These are phyloP conservation scores for Epichloe sylvatica DNA, from an alignment of 2,329 filamentous ascomycete genomes.

Conservation along the genomic window DNA sequence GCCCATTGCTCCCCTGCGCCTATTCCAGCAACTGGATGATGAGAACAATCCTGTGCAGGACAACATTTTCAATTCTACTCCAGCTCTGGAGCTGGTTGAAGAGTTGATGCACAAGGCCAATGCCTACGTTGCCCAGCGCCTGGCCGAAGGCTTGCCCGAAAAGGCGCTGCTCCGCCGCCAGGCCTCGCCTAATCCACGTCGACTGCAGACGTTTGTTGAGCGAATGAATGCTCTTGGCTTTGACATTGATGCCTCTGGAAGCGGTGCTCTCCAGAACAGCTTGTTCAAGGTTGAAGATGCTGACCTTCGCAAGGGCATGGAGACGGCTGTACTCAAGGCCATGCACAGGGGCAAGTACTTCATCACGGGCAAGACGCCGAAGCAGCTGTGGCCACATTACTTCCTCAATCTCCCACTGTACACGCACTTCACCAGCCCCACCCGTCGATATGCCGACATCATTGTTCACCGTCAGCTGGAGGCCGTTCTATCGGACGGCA, in stretches of 20 bases:
- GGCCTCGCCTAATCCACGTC: conserved; percentile 68
- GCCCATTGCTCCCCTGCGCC: conserved; percentile 69
- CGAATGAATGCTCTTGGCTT: conserved; percentile 87
- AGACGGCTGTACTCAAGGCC: conserved; percentile 84
- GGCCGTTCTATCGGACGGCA: conserved; percentile 65
- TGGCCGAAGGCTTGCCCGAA: conserved; percentile 66
- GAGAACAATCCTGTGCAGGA: conserved; percentile 95
- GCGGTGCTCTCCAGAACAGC: conserved; percentile 83
- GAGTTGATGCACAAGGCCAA: conserved; percentile 93
- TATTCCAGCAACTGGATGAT: conserved; percentile 89
- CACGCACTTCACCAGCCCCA: conserved; percentile 94
- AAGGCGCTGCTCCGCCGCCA: conserved; percentile 88
- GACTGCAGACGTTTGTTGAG: conserved; percentile 80
- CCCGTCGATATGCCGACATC: conserved; percentile 86
- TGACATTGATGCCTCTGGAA: conserved; percentile 78
- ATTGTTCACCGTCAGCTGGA: conserved; percentile 93
- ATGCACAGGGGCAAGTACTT: conserved; percentile 97
- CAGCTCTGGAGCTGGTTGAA: conserved; percentile 84
- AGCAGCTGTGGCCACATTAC: conserved; percentile 75
- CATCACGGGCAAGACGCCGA: conserved; percentile 63
- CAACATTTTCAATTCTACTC: conserved; percentile 87
- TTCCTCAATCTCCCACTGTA: conserved; percentile 85
- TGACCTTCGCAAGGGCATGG: conserved; percentile 92
- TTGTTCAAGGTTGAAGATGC: conserved; percentile 83
- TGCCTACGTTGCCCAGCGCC: conserved; percentile 71